Evolutionary conservation across 768 basidiomycete genomes (phyloP), one percentile per base, ranked within the genome.

Genomic region (Pulveroboletus ravenelii): DNA sequence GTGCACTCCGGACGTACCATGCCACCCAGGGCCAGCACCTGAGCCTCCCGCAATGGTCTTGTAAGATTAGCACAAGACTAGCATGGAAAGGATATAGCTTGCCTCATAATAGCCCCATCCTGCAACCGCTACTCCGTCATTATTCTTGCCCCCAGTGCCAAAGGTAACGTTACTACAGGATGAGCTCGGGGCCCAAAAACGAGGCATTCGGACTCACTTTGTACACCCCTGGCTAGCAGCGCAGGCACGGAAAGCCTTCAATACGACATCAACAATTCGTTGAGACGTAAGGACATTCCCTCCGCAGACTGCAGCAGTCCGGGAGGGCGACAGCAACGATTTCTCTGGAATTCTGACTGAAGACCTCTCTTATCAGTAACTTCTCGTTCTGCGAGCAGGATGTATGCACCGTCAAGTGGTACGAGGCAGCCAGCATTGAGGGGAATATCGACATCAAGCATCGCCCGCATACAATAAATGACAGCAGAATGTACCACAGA

Each of bases 211-310:
- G 3, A 67, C 83, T 57, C 64, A 90, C 90, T 94, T 94, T 41
- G 90, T 93, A 61, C 90, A 91, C 1, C 94, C 94, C 64, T 96
- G 93, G 60, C 89, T 91, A 0, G 93, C 94, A 15, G 93, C 92
- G 41, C 84, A 86, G 3, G 91, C 93, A 59, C 87, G 79, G 74
- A 97, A 96, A 0, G 93, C 93, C 65, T 88, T 91, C 32, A 97
- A 72, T 31, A 97, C 88, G 3, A 94, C 92, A 62, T 97, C 94
- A 3, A 94, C 90, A 40, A 95, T 89, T n/a, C 94, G 78, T 62
- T 95, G 93, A 6, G 85, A 89, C 4, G 92, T 93, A 40, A 91
- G 72, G 2, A 94, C 92, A 62, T 96, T 97, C 10, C 93, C 93
- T 29, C 89, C 93, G 55, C 92, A 94, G 6, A 95, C 92, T 0